Evolutionary conservation across 352 stramenopile genomes (phyloP), one percentile per base, ranked within the genome.

Genomic region (Globisporangium mamillatum): DNA sequence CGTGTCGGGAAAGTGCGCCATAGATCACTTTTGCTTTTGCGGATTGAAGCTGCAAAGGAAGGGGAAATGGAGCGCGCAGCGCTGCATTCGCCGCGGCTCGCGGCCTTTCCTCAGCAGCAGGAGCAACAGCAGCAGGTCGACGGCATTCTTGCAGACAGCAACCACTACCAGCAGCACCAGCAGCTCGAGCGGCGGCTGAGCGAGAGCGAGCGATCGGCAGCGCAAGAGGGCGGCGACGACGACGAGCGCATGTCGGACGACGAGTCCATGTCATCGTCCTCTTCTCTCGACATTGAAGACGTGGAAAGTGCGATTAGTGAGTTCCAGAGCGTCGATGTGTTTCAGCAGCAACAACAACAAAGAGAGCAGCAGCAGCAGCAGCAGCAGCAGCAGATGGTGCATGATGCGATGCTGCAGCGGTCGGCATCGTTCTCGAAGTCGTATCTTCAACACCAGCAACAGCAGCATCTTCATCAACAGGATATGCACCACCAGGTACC

Each of bases 171-270:
- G 41, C 24, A n/a, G 18, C 18, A 20, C 4, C 41, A 52, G 44
- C 50, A 56, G 50, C 8, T 60, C 12, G 24, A 61, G 55, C 55
- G 55, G 3, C 55, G 12, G 5, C 54, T 55, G 3, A 48, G 65
- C 16, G 64, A 73, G 48, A 70, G 64, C 55, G 61, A 69, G 6
- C 56, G 20, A 25, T 36, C 64, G 4, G 50, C 55, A 36, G 53
- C 70, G 55, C 57, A 69, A 38, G 56, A 62, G 24, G 18, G 7
- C 7, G 22, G 4, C 0, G 72, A 64, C 18, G 76, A 80, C 22
- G 78, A 88, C 58, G 78, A 70, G 63, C 74, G 68, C 72, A 88
- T 88, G 80, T 88, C 80, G 4, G 78, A 84, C 52, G 81, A 89
- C 64, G 81, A 87, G 68, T 84, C 77, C 60, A 89, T 89, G 81